Base-by-base conservation (phyloP, 2,329 filamentous ascomycete species). In the Trichophyton equinum region DNA sequence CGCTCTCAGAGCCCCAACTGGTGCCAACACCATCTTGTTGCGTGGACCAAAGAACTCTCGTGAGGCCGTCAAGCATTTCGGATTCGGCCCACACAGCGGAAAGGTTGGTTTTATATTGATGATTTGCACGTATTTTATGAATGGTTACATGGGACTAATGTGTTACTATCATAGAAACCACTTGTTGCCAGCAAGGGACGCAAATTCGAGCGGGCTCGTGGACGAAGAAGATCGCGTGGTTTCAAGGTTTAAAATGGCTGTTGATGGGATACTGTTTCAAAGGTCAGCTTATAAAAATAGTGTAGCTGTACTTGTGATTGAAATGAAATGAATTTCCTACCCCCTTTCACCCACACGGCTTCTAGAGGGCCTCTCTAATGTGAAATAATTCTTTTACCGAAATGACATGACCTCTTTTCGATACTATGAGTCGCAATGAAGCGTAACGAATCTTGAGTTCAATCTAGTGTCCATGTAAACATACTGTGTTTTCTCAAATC, bases 151-250 rank as follows among this genome's bases (percentile, higher is more conserved):
- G 20, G 40, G 22, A 58, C 61, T 62, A 44, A 47, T 46, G 61
- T 42, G 60, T 38, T 38, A 13, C 33, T 36, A 46, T 63, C 72
- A 64, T 69, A 94, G 92, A 97, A 96, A 85, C 92, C 92, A 71
- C 89, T 95, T 72, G 85, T 99, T 74, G 85, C 90, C 80, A 95
- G 90, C 84, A 99, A 99, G 89, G 95, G 95, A 75, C 88, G 94
- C 81, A 99, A 99, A 85, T 99, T 99, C 84, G 95, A 99, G 87
- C 85, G 86, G 75, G 94, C 91, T 75, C 91, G 94, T 94, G 95
- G 94, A 80, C 91, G 94, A 81, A 95, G 94, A 87, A 84, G 91
- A 78, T 97, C 91, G 74, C 86, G 89, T 75, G 94, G 95, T 85
- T 99, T 99, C 91, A 99, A 99, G 91, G 94, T 99, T 77, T 99